Base-by-base conservation (phyloP, 129 eudicot genomes). In the Lactuca saligna region DNA sequence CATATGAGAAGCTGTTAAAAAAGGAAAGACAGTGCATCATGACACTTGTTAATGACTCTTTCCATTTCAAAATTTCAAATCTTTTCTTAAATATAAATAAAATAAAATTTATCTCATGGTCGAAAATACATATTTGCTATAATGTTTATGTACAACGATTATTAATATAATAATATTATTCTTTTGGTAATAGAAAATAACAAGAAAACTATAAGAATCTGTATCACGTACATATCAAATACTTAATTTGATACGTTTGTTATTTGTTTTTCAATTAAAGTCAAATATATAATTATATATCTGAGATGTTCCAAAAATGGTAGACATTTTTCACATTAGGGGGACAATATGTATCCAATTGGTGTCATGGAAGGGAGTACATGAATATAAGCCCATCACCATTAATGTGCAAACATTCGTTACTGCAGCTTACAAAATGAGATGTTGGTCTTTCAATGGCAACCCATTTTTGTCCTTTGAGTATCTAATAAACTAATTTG, bases 11-110 rank as follows among this genome's bases (percentile, higher is more conserved):
- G 63, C 57, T 75, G 74, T 59, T 46, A 75, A 67, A 59, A 67
- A 75, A 66, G 74, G 74, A 31, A 49, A 75, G 48, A 75, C 57
- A 75, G 35, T 9, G 68, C 73, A 75, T 75, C 69, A 75, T 75
- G 74, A 67, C 68, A 67, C 80, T 67, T 75, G 74, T 73, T 54
- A 74, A 71, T 55, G 41, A 74, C 78, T 55, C 57, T 46, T 64
- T 41, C 7, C 58, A 46, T 65, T 65, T 74, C 57, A 32, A 74
- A 72, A 20, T 62, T 57, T 58, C 17, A 59, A 46, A 70, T 58
- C 7, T 42, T 57, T 55, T 42, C 9, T 7, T 53, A 29, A 1
- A 14, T 58, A n/a, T 44, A 25, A 11, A 35, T 51, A 16, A 57
- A 6, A 17, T 17, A 29, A 6, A 66, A 7, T 42, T 42, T 42